These are phyloP conservation scores for Aphelidium insulamus DNA, from an alignment of 371 early-diverging fungal species.

Conservation along the genomic window DNA sequence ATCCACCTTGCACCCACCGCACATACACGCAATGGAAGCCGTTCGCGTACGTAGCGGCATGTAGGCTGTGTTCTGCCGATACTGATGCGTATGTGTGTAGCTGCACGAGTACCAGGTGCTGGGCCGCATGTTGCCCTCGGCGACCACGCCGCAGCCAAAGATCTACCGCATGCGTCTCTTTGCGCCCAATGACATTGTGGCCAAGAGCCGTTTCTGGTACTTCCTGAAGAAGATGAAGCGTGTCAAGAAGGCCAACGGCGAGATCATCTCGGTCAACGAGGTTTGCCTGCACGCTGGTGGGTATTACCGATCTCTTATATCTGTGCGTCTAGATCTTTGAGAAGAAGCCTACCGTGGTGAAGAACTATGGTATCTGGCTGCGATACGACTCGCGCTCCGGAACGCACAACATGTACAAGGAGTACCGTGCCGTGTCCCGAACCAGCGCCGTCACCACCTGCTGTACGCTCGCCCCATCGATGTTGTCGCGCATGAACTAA, in stretches of 20 bases:
- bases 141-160: slow-evolving; percentile 80
- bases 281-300: slow-evolving; percentile 9
- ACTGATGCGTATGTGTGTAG: too few relatives aligned
- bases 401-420: slow-evolving; percentile 99
- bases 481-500: slow-evolving; percentile 1
- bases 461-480: slow-evolving; percentile 25
- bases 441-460: slow-evolving; percentile 81
- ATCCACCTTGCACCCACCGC: too few relatives aligned
- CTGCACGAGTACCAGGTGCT: slow-evolving; percentile 60
- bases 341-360: slow-evolving; percentile 78
- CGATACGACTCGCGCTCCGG: slow-evolving; percentile 98
- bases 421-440: slow-evolving; percentile 95
- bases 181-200: slow-evolving; percentile 95
- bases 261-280: slow-evolving; percentile 92
- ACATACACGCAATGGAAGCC: too few relatives aligned
- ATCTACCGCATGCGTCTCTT: slow-evolving; percentile 97
- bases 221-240: slow-evolving; percentile 95
- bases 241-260: slow-evolving; percentile 95
- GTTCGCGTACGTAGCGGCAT: too few relatives aligned
- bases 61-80: too few relatives aligned
- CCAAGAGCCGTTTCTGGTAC: slow-evolving; percentile 98
- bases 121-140: slow-evolving; percentile 86
- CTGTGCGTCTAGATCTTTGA: slow-evolving; percentile 51
- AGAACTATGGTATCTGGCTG: slow-evolving; percentile 99
- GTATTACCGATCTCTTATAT: background rate